phyloP scores from a whole-genome alignment of 768 basidiomycete species.

The Mycena rebaudengoi region DNA sequence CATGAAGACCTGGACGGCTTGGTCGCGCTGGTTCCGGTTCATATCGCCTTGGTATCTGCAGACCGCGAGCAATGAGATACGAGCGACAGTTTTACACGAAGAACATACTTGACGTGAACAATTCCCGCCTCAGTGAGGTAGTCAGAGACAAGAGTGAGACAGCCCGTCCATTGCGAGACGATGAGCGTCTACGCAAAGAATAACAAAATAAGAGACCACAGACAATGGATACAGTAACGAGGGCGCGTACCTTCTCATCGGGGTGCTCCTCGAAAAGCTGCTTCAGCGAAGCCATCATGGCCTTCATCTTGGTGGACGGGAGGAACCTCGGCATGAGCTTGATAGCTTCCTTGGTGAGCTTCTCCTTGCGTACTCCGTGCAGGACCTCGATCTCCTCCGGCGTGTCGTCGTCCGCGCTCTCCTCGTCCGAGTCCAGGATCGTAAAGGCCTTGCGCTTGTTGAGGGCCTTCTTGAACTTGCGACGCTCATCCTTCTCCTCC shows the following conservation, averaged over 20 bases:
- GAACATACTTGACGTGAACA: constrained; percentile 60
- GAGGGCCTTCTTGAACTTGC: constrained; percentile 46
- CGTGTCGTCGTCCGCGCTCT: constrained; percentile 40
- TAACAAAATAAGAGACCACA: constrained; percentile 16
- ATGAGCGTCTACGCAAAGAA: constrained; percentile 60
- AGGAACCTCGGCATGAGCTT: constrained; percentile 63
- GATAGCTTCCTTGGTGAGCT: constrained; percentile 42
- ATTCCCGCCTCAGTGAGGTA: constrained; percentile 64
- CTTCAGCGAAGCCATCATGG: constrained; percentile 66
- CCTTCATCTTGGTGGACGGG: constrained; percentile 81
- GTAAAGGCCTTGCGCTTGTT: constrained; percentile 45
- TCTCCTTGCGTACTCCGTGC: constrained; percentile 43
- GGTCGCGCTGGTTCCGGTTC: constrained; percentile 59
- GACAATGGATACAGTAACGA: neutral
- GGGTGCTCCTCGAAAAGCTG: constrained; percentile 55
- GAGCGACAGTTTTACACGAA: neutral
- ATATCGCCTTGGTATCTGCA: constrained; percentile 69
- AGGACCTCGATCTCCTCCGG: constrained; percentile 53
- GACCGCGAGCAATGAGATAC: neutral
- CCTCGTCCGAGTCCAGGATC: constrained; percentile 56
- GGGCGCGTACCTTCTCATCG: constrained; percentile 63
- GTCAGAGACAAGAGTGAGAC: constrained; percentile 67
- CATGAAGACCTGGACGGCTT: constrained; percentile 69
- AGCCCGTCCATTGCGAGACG: constrained; percentile 77
- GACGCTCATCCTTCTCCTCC: constrained; percentile 57